Conservation (phyloP, 306 rosid species). For the Parietaria judaica region DNA sequence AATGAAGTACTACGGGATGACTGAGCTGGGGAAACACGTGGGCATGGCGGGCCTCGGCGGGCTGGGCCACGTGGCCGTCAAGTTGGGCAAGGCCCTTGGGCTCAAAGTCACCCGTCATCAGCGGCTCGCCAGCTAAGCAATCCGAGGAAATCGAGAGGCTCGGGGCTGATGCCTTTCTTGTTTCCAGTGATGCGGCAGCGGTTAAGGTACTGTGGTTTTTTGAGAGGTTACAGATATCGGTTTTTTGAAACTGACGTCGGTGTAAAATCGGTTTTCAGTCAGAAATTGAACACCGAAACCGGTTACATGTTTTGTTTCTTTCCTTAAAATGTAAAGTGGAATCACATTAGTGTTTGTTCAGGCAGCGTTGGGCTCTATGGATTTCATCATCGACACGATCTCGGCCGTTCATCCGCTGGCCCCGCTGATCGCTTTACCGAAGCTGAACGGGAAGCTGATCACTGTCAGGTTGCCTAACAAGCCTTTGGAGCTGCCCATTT, state of each 20-base stretch:
- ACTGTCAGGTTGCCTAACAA: constrained; percentile 64
- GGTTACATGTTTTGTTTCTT: not conserved
- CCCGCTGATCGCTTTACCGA: constrained; percentile 64
- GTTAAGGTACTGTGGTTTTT: constrained; percentile 36
- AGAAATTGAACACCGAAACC: not conserved
- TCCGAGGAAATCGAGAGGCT: constrained; percentile 57
- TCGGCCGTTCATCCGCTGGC: constrained; percentile 65
- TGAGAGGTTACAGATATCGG: too few relatives aligned
- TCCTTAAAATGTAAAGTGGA: not conserved
- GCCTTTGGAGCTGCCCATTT: constrained; percentile 71
- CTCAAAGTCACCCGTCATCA: constrained; percentile 90
- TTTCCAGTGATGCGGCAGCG: constrained; percentile 51
- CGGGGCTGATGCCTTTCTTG: constrained; percentile 79
- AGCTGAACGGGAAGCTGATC: constrained; percentile 77
- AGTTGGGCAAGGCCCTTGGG: constrained; percentile 83
- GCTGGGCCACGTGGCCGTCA: constrained; percentile 84
- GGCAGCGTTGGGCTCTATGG: constrained; percentile 74
- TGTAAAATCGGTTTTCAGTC: not conserved
- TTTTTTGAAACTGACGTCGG: too few relatives aligned
- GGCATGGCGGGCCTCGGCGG: constrained; percentile 98
- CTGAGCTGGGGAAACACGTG: constrained; percentile 77
- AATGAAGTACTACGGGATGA: constrained; percentile 81
- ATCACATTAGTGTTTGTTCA: constrained; percentile 17
- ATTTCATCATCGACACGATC: constrained; percentile 80
- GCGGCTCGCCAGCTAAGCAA: constrained; percentile 59